These are phyloP conservation scores for Trypanosoma melophagium DNA, from an alignment of 208 protist species.

Conservation along the genomic window DNA sequence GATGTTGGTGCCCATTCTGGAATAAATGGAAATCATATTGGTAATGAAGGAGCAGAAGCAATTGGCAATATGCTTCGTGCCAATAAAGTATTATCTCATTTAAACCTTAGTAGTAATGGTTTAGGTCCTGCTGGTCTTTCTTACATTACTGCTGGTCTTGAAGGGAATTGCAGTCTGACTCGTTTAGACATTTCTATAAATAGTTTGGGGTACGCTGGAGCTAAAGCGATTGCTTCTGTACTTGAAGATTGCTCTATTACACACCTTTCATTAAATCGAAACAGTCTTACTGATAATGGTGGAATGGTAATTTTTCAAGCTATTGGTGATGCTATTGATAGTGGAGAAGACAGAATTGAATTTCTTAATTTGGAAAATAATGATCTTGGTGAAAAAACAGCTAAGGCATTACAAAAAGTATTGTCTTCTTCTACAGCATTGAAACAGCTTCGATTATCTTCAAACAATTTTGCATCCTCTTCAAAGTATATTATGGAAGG, in stretches of 20 bases:
- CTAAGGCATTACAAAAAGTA: slow-evolving; percentile 51
- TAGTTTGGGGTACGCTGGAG: slow-evolving; percentile 78
- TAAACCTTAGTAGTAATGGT: slow-evolving; percentile 90
- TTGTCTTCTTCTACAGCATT: slow-evolving; percentile 47
- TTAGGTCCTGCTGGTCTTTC: slow-evolving; percentile 73
- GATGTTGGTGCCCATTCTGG: slow-evolving; percentile 86
- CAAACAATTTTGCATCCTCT: slow-evolving; percentile 55
- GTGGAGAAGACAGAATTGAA: slow-evolving; percentile 56
- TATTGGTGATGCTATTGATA: slow-evolving; percentile 54
- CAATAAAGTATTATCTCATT: slow-evolving; percentile 83
- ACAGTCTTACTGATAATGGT: slow-evolving; percentile 72
- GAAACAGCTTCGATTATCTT: slow-evolving; percentile 46
- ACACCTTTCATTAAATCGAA: slow-evolving; percentile 68
- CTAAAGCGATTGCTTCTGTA: slow-evolving; percentile 51
- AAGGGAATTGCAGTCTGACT: slow-evolving; percentile 73
- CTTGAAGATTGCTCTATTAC: slow-evolving; percentile 57
- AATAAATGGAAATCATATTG: slow-evolving; percentile 91
- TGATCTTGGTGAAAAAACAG: slow-evolving; percentile 48
- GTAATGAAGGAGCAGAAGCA: slow-evolving; percentile 72
- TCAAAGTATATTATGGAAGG: slow-evolving; percentile 64
- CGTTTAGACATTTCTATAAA: slow-evolving; percentile 87
- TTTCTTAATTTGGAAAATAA: slow-evolving; percentile 76
- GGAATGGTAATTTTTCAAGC: slow-evolving; percentile 61
- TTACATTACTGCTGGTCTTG: slow-evolving; percentile 59
- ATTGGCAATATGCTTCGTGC: slow-evolving; percentile 67